Base-by-base conservation (phyloP, 2,329 filamentous ascomycete species). In the Botrytis fabae region DNA sequence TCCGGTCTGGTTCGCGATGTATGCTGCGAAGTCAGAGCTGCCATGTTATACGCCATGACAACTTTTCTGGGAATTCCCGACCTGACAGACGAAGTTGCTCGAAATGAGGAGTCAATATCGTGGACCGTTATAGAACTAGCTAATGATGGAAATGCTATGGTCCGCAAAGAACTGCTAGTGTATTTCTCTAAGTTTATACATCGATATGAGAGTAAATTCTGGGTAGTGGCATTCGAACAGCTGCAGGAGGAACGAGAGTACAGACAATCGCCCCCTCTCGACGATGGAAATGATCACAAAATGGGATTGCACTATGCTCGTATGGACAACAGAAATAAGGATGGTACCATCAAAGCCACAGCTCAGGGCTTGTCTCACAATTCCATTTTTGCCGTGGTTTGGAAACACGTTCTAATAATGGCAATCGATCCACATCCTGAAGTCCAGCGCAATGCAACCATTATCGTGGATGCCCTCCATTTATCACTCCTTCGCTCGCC, bases 401-500 rank as follows among this genome's bases (percentile, higher is more conserved):
- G 96, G 96, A 96, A 97, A 81, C 93, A 98, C 79, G 87, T 97
- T 61, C 85, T 98, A 74, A 93, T 97, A 75, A 87, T 98, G 81
- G 95, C 94, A 62, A 93, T 97, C 28, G 96, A 99, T 80, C 95
- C 96, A 59, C 95, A 98, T 80, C 94, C 95, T 1, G 95, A 98
- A 80, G 93, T 98, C 48, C 93, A 97, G 75, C 88, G 92, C 76
- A 93, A 96, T 81, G 95, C 94, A 16, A 91, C 90, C 9, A 86
- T 92, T n/a, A 90, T 98, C 62, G 89, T 97, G 44, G 96, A 99
- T 81, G 93, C 92, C 78, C 87, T 98, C 40, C 91, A 98, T 79
- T 87, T 92, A 69, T 88, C 90, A 0, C 85, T 99, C 20, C 83
- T 97, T 9, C 88, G 92, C 69, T 98, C 95, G 0, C 88, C 91